phyloP scores from a whole-genome alignment of 1,139 yeast genomes.

The Diutina siamensis region DNA sequence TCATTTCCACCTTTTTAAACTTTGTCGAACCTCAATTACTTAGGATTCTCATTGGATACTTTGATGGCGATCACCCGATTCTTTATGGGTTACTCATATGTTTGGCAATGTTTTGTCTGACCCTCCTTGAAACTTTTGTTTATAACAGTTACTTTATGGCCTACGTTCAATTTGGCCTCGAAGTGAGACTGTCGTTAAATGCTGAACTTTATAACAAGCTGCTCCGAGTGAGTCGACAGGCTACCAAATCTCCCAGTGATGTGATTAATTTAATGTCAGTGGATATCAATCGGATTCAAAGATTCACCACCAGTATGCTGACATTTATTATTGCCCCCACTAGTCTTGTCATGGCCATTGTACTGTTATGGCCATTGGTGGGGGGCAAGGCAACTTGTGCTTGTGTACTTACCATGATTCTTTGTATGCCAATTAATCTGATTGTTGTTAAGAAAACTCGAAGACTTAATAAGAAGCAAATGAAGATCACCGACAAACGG shows the following conservation, averaged over 20 bases:
- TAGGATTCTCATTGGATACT: slow-evolving; percentile 18
- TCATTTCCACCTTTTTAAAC: slow-evolving; percentile 30
- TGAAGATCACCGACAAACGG: slow-evolving; percentile 80
- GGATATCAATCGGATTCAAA: slow-evolving; percentile 89
- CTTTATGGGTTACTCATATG: not conserved
- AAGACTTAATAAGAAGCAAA: slow-evolving; percentile 51
- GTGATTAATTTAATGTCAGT: slow-evolving; percentile 92
- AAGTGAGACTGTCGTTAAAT: not conserved
- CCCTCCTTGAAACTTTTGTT: not conserved
- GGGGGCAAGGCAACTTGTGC: slow-evolving; percentile 24
- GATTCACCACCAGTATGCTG: slow-evolving; percentile 63
- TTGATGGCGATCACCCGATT: not conserved
- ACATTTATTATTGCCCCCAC: slow-evolving; percentile 37
- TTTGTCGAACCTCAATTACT: slow-evolving; percentile 50
- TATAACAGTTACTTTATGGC: not conserved
- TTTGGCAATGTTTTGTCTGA: not conserved
- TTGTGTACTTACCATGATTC: slow-evolving; percentile 58
- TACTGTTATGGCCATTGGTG: slow-evolving; percentile 36
- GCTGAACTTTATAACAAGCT: not conserved
- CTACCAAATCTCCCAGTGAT: slow-evolving; percentile 47
- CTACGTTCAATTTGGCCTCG: not conserved
- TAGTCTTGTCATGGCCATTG: slow-evolving; percentile 38
- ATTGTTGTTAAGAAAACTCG: slow-evolving; percentile 39
- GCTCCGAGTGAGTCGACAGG: not conserved
- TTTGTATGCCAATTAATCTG: slow-evolving; percentile 63